Evolutionary conservation across 768 basidiomycete species (phyloP).

Genomic region (Tylopilus intermedius): DNA sequence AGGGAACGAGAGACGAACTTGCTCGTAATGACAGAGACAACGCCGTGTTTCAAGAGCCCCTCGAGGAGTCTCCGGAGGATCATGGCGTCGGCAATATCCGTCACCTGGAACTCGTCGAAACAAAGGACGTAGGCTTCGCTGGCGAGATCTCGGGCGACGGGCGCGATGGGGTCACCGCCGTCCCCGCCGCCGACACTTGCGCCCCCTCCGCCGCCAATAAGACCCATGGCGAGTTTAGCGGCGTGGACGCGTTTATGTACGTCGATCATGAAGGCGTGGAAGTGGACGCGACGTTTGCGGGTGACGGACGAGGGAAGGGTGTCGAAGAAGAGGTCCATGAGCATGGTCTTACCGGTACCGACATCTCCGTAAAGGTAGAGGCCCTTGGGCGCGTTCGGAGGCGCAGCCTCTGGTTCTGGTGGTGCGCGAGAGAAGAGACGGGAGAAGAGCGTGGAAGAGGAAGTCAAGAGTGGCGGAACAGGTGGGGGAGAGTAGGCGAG

Average conservation of each 20-base stretch:
- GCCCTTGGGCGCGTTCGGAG: slow-evolving; percentile 67
- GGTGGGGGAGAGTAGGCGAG: slow-evolving; percentile 64
- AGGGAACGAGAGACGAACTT: slow-evolving; percentile 56
- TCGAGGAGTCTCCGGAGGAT: slow-evolving; percentile 88
- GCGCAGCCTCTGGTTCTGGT: slow-evolving; percentile 30
- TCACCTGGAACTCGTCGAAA: slow-evolving; percentile 99
- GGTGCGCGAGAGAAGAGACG: slow-evolving; percentile 28
- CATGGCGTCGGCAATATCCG: slow-evolving; percentile 98
- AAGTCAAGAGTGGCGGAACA: slow-evolving; percentile 38
- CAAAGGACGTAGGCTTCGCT: slow-evolving; percentile 81
- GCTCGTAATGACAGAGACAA: slow-evolving; percentile 93
- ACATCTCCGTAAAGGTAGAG: slow-evolving; percentile 96
- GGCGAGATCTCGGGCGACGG: slow-evolving; percentile 84
- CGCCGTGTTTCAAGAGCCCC: slow-evolving; percentile 78
- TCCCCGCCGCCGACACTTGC: slow-evolving; percentile 24
- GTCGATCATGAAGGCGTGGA: slow-evolving; percentile 99
- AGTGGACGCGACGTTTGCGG: slow-evolving; percentile 87
- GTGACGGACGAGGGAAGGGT: slow-evolving; percentile 64
- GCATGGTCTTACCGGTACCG: slow-evolving; percentile 97
- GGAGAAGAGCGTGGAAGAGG: slow-evolving; percentile 26
- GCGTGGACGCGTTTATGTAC: slow-evolving; percentile 91
- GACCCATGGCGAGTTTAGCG: slow-evolving; percentile 67
- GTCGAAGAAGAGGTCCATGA: slow-evolving; percentile 96
- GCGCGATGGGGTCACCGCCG: slow-evolving; percentile 74
- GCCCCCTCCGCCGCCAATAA: slow-evolving; percentile 37